These are phyloP conservation scores for Thelonectria discophora DNA, from an alignment of 2,329 filamentous ascomycete species.

Conservation along the genomic window DNA sequence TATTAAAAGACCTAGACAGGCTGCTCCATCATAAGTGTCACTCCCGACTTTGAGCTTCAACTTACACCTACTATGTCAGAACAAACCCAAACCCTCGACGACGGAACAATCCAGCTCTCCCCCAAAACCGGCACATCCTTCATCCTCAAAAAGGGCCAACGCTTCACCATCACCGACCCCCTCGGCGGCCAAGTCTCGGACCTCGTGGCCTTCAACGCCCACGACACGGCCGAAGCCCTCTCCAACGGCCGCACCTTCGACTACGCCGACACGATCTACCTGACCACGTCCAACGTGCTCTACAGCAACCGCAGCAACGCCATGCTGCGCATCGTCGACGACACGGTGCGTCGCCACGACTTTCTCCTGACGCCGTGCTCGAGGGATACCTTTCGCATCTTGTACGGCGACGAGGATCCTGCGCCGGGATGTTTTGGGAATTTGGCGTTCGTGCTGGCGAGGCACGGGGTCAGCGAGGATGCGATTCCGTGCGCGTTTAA, in stretches of 20 bases:
- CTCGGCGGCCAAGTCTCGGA: slow-evolving; percentile 13
- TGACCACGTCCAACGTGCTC: neutral
- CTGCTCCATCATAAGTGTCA: no score
- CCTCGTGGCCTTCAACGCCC: slow-evolving; percentile 1
- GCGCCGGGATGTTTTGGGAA: slow-evolving; percentile 11
- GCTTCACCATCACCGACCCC: neutral
- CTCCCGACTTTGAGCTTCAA: neutral
- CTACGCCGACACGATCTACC: slow-evolving; percentile 10
- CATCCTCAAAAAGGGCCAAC: slow-evolving; percentile 3
- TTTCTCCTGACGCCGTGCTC: slow-evolving; percentile 11
- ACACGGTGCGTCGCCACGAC: slow-evolving; percentile 1
- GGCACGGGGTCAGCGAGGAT: neutral
- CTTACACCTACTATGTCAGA: neutral
- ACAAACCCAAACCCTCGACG: neutral
- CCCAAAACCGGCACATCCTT: neutral
- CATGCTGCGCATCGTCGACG: neutral
- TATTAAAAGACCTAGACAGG: no score
- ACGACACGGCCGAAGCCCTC: slow-evolving; percentile 1
- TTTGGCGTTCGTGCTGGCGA: slow-evolving; percentile 4
- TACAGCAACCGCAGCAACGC: slow-evolving; percentile 16
- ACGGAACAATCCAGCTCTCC: slow-evolving; percentile 1
- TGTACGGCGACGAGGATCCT: slow-evolving; percentile 12
- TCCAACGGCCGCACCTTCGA: slow-evolving; percentile 14
- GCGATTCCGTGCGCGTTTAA: slow-evolving; percentile 15
- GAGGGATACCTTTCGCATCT: slow-evolving; percentile 15